Evolutionary conservation across 768 basidiomycete species (phyloP), one percentile per base, ranked within the genome.

Genomic region (Russula abietina): DNA sequence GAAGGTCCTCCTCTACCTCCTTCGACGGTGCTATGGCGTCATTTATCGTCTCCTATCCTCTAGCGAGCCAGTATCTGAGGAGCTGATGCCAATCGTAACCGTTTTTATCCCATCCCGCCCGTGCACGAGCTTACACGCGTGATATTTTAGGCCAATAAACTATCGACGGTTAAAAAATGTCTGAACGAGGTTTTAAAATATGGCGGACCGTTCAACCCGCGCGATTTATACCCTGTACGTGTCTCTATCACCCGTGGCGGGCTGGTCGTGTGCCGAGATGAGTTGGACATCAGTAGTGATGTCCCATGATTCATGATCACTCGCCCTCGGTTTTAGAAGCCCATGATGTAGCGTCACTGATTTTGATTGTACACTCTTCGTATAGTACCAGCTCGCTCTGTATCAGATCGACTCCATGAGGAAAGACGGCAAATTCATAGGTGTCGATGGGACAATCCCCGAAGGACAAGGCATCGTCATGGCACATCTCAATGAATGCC

Each of bases 391-490:
- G 77, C 81, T 96, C 17, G 94, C 93, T 11, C 78, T 96, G 51
- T 90, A 94, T 73, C 95, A 98, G 77, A 96, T 98, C 67, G 96
- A 98, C 73, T 88, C 87, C 0, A 78, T 97, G 78, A 82, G 95
- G 50, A 88, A 87, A 73, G 97, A 99, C 64, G 97, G 96, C 46
- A 93, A 91, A 70, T 98, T 98, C 70, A 76, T 94, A 28, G 91
- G 92, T 26, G 79, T 83, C 19, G 95, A 97, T 69, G 95, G 96
- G 1, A 78, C 81, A 30, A 84, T 98, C 67, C 96, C 96, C 1
- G 96, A 98, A 73, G 96, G 96, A 2, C 96, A 98, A 72, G 96
- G 92, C 16, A 93, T 96, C 68, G 82, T 98, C 57, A 93, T 93
- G 81, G 95, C 96, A 4, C 93, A 98, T 73, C 76, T 98, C 55